Conservation (phyloP, 2,329 filamentous ascomycete species). For the Arthrinium phaeospermum region DNA sequence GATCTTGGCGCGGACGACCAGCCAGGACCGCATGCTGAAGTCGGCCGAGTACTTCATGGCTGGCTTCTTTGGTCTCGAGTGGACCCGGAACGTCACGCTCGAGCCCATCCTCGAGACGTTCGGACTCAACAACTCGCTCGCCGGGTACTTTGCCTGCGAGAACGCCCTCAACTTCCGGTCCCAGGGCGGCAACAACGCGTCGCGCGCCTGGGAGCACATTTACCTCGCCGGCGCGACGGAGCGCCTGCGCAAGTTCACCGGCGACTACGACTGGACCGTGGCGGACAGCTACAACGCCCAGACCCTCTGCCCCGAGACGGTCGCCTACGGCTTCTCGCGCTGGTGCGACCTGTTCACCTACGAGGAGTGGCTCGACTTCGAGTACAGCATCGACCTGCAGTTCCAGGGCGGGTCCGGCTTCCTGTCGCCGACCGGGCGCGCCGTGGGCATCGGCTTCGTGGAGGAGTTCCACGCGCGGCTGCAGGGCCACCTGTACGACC, state of each 20-base stretch:
- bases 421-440: conserved; percentile 69
- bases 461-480: conserved; percentile 75
- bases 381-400: conserved; percentile 71
- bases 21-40: conserved; percentile 79
- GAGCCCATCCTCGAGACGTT: conserved; percentile 71
- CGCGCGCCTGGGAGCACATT: conserved; percentile 62
- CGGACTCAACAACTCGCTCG: conserved; percentile 73
- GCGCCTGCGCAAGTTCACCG: conserved; percentile 61
- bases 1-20: conserved; percentile 75
- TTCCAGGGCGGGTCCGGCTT: conserved; percentile 69
- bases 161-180: conserved; percentile 57
- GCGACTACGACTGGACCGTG: conserved; percentile 67
- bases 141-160: conserved; percentile 70
- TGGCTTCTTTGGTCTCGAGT: conserved; percentile 79
- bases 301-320: conserved; percentile 75
- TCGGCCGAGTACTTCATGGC: conserved; percentile 79
- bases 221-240: conserved; percentile 66
- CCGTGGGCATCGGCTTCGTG: conserved; percentile 76
- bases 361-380: conserved; percentile 74
- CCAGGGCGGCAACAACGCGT: conserved; percentile 58
- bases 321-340: conserved; percentile 75
- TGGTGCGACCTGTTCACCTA: conserved; percentile 80
- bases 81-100: conserved; percentile 73
- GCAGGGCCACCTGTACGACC: conserved; percentile 61
- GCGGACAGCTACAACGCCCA: conserved; percentile 71